Conservation (phyloP, 331 rosid genomes). For the Phaseolus coccineus region DNA sequence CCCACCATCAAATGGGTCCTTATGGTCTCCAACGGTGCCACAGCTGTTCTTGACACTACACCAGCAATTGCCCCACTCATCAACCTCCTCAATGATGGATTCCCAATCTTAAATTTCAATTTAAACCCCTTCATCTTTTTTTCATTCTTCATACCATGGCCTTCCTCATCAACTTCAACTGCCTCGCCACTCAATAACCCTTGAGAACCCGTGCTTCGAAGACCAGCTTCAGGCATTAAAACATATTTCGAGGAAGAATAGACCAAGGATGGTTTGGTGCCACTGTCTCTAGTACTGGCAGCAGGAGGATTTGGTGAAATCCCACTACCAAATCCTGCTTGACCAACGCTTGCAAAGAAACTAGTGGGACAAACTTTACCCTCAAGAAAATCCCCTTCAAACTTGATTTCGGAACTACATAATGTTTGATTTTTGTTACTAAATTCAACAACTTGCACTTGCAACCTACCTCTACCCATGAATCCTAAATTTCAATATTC, state of each 20-base stretch:
- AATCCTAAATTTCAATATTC: neutral
- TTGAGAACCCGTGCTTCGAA: constrained; percentile 19
- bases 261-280: constrained; percentile 41
- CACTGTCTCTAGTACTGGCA: constrained; percentile 35
- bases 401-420: constrained; percentile 53
- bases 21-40: constrained; percentile 77
- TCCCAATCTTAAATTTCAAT: constrained; percentile 61
- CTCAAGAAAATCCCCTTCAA: constrained; percentile 45
- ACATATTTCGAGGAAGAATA: constrained; percentile 58
- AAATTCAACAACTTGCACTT: constrained; percentile 36
- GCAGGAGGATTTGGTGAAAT: constrained; percentile 56
- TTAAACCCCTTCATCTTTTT: constrained; percentile 46
- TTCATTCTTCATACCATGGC: constrained; percentile 27
- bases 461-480: constrained; percentile 49
- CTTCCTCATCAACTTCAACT: constrained; percentile 50
- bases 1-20: constrained; percentile 77
- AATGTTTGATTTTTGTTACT: constrained; percentile 45
- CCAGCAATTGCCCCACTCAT: constrained; percentile 87
- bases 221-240: constrained; percentile 46
- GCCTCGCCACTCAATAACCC: constrained; percentile 41
- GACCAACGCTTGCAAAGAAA: constrained; percentile 78
- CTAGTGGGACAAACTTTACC: constrained; percentile 48
- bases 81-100: constrained; percentile 68
- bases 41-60: constrained; percentile 66
- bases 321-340: constrained; percentile 61